Percentiles rank a stretch among this genome's conserved stretches.
Conservation (phyloP, 2,329 filamentous ascomycete genomes). For the Colletotrichum orbiculare region DNA sequence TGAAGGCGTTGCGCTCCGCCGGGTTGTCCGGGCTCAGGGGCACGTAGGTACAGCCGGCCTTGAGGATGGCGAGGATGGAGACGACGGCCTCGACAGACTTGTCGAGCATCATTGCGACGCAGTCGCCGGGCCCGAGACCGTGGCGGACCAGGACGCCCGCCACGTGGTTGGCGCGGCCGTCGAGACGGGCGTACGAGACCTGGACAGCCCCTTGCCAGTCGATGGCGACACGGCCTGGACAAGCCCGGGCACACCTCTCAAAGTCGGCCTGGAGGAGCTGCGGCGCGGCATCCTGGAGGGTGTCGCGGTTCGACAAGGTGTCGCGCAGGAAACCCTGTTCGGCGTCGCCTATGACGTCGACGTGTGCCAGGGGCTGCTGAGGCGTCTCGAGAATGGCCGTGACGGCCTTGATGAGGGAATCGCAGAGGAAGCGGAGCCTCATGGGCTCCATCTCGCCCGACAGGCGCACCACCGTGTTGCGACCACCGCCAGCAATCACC, state of each 20-base stretch:
- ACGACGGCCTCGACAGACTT: slow-evolving; percentile 39
- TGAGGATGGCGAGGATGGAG: slow-evolving; percentile 37
- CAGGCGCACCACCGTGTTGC: not conserved
- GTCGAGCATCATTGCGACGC: slow-evolving; percentile 20
- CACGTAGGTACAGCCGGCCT: slow-evolving; percentile 38
- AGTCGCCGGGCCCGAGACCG: slow-evolving; percentile 16
- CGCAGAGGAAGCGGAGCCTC: slow-evolving; percentile 19
- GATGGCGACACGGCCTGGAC: slow-evolving; percentile 16
- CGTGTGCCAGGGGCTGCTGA: not conserved
- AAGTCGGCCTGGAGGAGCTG: slow-evolving; percentile 30
- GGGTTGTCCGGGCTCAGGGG: slow-evolving; percentile 40
- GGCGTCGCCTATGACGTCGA: slow-evolving; percentile 16
- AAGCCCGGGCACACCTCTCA: slow-evolving; percentile 10
- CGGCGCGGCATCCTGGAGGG: slow-evolving; percentile 7
- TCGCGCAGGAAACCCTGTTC: slow-evolving; percentile 14
- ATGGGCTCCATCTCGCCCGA: not conserved
- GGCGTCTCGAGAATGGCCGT: slow-evolving; percentile 12
- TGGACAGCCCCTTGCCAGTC: slow-evolving; percentile 19
- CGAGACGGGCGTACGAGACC: slow-evolving; percentile 19
- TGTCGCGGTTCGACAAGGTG: slow-evolving; percentile 9
- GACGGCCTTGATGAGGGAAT: slow-evolving; percentile 18
- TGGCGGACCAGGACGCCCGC: slow-evolving; percentile 6
- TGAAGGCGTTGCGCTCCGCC: slow-evolving; percentile 36
- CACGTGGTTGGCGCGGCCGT: slow-evolving; percentile 14
- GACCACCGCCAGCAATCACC: not conserved